Evolutionary conservation across 805 yeast species (phyloP), one percentile per base, ranked within the genome.

Genomic region (Kluyveromyces starmeri): DNA sequence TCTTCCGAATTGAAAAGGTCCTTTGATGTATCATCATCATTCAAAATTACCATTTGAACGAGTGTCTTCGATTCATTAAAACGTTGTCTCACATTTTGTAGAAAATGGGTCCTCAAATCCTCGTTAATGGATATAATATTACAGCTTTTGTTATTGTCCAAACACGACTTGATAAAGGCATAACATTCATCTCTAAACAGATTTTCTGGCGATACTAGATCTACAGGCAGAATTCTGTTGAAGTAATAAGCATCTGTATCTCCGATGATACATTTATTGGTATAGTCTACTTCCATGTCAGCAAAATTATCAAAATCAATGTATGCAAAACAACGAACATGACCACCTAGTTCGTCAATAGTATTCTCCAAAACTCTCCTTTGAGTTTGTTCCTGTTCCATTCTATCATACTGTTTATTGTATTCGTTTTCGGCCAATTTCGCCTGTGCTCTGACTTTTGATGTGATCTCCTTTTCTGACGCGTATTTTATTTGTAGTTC

Each of bases 351-450:
- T 35, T 64, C 67, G 34, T 62, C 62, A 12, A 74, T 73, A 1
- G 71, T 61, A 43, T 71, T 70, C 47, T 73, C 76, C 25, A 74
- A 48, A 7, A 61, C 56, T 42, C 68, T 58, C 37, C 69, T 57
- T 20, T 66, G 58, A 4, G 44, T 46, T 20, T 53, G 55, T 41
- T 66, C 68, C 20, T 53, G 56, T 13, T 55, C 51, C 24, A 58
- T 40, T 39, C 63, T 66, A 3, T 40, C 46, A 13, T 40, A 38
- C 6, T 58, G 39, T 4, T 39, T 44, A 20, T 51, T 38, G 38
- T 59, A 59, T 1, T 27, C 27, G 2, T 18, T 19, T 24, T 49
- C 49, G 10, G 50, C 43, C 0, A 31, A 28, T 4, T 47, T 39
- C 1, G 53, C 50, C n/a, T 48, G 34, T 9, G 28, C 36, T 13